Evolutionary conservation across 2,329 filamentous ascomycete genomes (phyloP).

Genomic region (Penicillium sp.): DNA sequence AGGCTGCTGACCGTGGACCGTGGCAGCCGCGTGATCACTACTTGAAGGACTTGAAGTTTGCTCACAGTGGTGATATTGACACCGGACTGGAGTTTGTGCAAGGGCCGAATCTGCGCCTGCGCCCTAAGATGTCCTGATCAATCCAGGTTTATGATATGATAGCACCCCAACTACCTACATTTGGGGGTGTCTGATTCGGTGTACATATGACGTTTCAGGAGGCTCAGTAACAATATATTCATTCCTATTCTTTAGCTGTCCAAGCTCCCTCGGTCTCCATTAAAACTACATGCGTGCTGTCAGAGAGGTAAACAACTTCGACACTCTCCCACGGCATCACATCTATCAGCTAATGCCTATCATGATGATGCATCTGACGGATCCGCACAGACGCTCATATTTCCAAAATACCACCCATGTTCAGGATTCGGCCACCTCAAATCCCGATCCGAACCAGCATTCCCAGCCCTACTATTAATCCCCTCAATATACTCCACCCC

Average conservation of each 20-base stretch:
- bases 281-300: no score
- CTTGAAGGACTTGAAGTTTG: conserved; percentile 39
- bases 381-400: not conserved
- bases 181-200: not conserved
- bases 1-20: conserved; percentile 39
- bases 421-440: not conserved
- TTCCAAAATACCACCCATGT: conserved; percentile 7
- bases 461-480: not conserved
- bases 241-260: not conserved
- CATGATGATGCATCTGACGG: not conserved
- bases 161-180: not conserved
- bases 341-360: not conserved
- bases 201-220: not conserved
- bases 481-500: not conserved
- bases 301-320: no score
- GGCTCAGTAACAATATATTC: not conserved
- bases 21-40: conserved; percentile 43
- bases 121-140: conserved; percentile 11
- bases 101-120: conserved; percentile 18
- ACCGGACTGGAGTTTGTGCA: conserved; percentile 32
- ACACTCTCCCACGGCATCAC: not conserved
- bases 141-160: not conserved
- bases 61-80: conserved; percentile 36
- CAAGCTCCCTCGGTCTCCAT: not conserved
- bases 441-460: not conserved